Evolutionary conservation across 306 rosid species (phyloP).

Genomic region (Morella rubra): DNA sequence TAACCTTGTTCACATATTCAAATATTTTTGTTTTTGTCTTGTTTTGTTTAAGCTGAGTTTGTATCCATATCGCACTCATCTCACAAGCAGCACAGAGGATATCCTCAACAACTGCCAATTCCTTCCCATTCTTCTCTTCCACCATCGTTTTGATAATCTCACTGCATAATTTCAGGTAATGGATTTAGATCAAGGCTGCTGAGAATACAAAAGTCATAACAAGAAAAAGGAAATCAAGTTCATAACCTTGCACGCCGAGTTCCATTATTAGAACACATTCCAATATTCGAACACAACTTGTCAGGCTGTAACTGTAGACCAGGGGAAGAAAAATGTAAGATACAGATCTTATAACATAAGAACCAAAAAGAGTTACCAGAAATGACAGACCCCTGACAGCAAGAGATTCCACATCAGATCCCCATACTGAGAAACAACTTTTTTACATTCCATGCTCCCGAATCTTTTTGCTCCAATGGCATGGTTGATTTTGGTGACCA

Average conservation of each 20-base stretch:
- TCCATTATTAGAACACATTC: slow-evolving; percentile 9
- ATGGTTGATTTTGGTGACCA: slow-evolving; percentile 9
- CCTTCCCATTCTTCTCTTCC: neutral
- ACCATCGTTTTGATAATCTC: slow-evolving; percentile 13
- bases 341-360: neutral
- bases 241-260: neutral
- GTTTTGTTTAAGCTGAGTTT: slow-evolving; percentile 6
- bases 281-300: slow-evolving; percentile 12
- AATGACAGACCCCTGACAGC: slow-evolving; percentile 16
- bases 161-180: slow-evolving; percentile 4
- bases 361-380: neutral
- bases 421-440: slow-evolving; percentile 21
- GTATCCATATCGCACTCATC: slow-evolving; percentile 16
- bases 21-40: slow-evolving; percentile 18
- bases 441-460: neutral
- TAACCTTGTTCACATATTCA: slow-evolving; percentile 15
- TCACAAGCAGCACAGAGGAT: slow-evolving; percentile 8
- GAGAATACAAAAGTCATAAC: neutral
- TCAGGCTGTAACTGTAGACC: slow-evolving; percentile 11
- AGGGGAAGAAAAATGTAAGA: slow-evolving; percentile 1
- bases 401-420: slow-evolving; percentile 20
- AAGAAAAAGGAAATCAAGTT: neutral
- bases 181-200: neutral
- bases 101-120: neutral
- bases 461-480: slow-evolving; percentile 13